These are phyloP conservation scores for Colletotrichum gloeosporioides DNA, from an alignment of 2,329 filamentous ascomycete species.

Conservation along the genomic window DNA sequence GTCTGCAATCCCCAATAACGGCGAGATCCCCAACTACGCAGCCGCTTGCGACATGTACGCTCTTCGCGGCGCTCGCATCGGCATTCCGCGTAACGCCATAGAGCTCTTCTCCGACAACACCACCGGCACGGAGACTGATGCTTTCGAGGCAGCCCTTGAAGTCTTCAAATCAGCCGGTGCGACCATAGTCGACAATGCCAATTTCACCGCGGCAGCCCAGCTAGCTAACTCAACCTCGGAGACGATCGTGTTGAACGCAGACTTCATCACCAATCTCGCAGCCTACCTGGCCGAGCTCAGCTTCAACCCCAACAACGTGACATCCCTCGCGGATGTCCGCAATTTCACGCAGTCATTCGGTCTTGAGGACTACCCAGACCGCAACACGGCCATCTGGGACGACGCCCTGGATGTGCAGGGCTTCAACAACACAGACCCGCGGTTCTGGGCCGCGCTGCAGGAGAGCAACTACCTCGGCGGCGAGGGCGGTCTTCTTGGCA, in stretches of 20 bases:
- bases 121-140: conserved; percentile 37
- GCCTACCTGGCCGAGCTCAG: conserved; percentile 61
- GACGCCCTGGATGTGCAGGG: conserved; percentile 47
- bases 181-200: conserved; percentile 62
- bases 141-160: conserved; percentile 59
- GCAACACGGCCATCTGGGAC: conserved; percentile 66
- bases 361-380: conserved; percentile 63
- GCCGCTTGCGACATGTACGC: conserved; percentile 59
- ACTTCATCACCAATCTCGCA: conserved; percentile 63
- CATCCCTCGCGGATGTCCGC: conserved; percentile 53
- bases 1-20: conserved; percentile 62
- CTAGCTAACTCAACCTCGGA: conserved; percentile 28
- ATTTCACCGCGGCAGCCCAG: conserved; percentile 30
- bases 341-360: conserved; percentile 59
- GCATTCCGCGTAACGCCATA: conserved; percentile 66
- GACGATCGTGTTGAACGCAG: conserved; percentile 56
- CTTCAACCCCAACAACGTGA: conserved; percentile 61
- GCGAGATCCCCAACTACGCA: conserved; percentile 61
- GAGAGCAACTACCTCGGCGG: conserved; percentile 59
- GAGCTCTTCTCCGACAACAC: conserved; percentile 28
- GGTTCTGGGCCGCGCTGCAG: conserved; percentile 64
- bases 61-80: conserved; percentile 64
- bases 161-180: conserved; percentile 61
- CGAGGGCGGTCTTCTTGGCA: conserved; percentile 64
- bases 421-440: conserved; percentile 60